Evolutionary conservation across 495 filamentous ascomycete species (phyloP), one percentile per base, ranked within the genome.

Genomic region (Hypoxylon fuscum): DNA sequence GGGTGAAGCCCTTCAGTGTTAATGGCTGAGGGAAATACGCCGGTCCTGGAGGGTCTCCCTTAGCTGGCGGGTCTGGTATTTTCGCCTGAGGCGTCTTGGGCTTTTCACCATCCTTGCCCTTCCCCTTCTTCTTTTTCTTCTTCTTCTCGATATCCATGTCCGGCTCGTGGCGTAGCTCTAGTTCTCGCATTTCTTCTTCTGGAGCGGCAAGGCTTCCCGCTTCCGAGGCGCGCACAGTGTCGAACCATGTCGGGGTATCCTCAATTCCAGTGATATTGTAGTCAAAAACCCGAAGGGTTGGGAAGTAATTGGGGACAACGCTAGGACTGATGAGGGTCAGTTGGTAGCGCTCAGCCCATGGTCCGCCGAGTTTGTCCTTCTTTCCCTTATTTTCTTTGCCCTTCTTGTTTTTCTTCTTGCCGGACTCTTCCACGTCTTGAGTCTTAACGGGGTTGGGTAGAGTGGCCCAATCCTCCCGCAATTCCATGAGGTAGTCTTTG

Each of bases 261-360:
- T 91, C 87, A 4, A 97, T 67, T 0, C 91, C 92, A 0, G 90
- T 90, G 53, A 90, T 90, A 66, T 99, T 98, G 80, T 99, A 99
- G 69, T 97, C 92, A 49, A 93, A 77, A 18, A 98, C 84, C 2
- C 95, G 83, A 29, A 98, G 71, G 2, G 90, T 91, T 1, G 95
- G 95, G 68, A 95, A 96, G 72, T 90, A 96, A 62, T 94, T 98
- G 0, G 95, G 95, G 2, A 99, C 90, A 25, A 99, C 73, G 68
- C 93, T 97, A 1, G 95, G 89, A 14, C 86, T 80, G 46, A 97
- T 89, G 35, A 93, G 76, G 0, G 90, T 86, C 2, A 95, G 74
- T 25, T 91, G 87, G 73, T 90, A 99, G 34, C 94, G 84, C 68
- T 98, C 94, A 1, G 85, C 93, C 80, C 84, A 96, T 37, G 81